phyloP scores from a whole-genome alignment of 192 early-diverging fungal genomes.

The Linnemannia exigua region DNA sequence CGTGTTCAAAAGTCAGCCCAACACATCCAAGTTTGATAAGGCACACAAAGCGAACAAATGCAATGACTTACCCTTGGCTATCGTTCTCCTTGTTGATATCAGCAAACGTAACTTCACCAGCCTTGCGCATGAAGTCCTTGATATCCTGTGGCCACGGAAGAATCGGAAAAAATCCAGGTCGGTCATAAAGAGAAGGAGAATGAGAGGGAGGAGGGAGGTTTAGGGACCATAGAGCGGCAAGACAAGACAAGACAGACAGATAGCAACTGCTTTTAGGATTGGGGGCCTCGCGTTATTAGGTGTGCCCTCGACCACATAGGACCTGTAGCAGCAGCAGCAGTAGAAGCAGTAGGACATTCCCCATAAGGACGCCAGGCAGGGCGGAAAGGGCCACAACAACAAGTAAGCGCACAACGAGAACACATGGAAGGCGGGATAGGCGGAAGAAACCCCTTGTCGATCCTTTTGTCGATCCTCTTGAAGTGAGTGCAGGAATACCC shows the following conservation, averaged over 20 bases:
- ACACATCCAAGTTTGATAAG: neutral
- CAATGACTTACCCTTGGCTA: constrained; percentile 80
- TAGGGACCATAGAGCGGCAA: constrained; percentile 56
- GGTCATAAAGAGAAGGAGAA: constrained; percentile 52
- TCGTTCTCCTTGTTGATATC: constrained; percentile 87
- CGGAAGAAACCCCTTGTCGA: constrained; percentile 12
- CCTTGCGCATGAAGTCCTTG: constrained; percentile 96
- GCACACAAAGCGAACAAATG: neutral
- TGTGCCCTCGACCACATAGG: neutral
- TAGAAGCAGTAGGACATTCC: neutral
- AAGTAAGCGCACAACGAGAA: constrained; percentile 10
- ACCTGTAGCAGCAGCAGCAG: neutral
- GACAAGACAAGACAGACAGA: constrained; percentile 42
- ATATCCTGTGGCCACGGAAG: constrained; percentile 85
- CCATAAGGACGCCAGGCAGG: neutral
- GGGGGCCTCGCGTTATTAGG: neutral
- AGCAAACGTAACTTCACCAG: constrained; percentile 94
- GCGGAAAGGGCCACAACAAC: neutral
- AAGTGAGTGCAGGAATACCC: neutral
- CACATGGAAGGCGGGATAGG: neutral
- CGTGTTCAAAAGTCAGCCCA: neutral
- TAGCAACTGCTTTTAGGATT: neutral
- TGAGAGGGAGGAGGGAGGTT: constrained; percentile 39
- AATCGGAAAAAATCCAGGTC: constrained; percentile 18
- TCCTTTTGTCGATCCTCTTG: constrained; percentile 8